phyloP scores from a whole-genome alignment of 768 basidiomycete genomes.

The Xerocomellus amylosporus region DNA sequence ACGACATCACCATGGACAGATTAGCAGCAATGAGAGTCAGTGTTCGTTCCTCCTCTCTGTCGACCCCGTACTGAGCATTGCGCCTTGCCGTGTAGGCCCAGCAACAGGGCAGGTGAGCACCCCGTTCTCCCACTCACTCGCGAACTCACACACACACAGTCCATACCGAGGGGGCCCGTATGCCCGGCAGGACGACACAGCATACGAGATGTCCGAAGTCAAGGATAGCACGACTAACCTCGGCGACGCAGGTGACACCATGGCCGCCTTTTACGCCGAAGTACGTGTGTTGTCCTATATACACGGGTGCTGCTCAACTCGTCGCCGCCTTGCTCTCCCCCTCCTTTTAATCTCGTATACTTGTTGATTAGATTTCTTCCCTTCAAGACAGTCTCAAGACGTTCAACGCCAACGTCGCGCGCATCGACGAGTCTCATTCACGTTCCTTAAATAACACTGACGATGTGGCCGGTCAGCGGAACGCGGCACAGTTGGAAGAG shows the following conservation, averaged over 20 bases:
- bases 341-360: background rate
- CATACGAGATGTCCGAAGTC: constrained; percentile 73
- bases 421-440: constrained; percentile 70
- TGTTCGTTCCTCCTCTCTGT: background rate
- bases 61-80: constrained; percentile 5
- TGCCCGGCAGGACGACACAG: constrained; percentile 54
- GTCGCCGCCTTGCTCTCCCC: background rate
- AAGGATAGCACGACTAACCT: constrained; percentile 56
- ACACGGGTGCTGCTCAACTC: background rate
- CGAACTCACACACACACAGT: constrained; percentile 15
- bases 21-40: constrained; percentile 82
- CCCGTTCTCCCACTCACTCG: background rate
- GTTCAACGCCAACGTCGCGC: constrained; percentile 67
- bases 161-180: constrained; percentile 56
- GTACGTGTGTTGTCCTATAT: constrained; percentile 36
- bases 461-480: constrained; percentile 59
- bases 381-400: constrained; percentile 67
- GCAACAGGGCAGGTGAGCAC: constrained; percentile 55
- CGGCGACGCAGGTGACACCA: constrained; percentile 52
- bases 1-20: constrained; percentile 71
- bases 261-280: constrained; percentile 74
- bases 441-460: constrained; percentile 76
- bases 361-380: constrained; percentile 55
- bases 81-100: constrained; percentile 49
- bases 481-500: constrained; percentile 60